phyloP scores from a whole-genome alignment of 192 early-diverging fungal species.

The Umbelopsis vinacea region DNA sequence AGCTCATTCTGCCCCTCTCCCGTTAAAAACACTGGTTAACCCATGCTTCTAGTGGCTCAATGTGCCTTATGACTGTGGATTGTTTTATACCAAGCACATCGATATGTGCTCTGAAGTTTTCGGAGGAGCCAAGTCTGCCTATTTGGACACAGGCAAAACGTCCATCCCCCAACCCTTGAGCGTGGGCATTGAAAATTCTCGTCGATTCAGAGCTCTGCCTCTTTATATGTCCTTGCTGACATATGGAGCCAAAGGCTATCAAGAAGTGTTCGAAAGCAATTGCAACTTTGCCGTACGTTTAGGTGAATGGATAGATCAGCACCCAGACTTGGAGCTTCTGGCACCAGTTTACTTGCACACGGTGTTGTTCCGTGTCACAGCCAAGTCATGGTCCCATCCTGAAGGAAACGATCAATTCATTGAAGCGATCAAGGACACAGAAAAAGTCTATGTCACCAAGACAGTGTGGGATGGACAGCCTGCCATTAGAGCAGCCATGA shows the following conservation, averaged over 20 bases:
- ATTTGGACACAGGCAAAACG: slow-evolving; percentile 28
- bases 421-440: slow-evolving; percentile 45
- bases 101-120: slow-evolving; percentile 35
- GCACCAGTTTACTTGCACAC: background rate
- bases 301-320: slow-evolving; percentile 50
- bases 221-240: slow-evolving; percentile 55
- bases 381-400: background rate
- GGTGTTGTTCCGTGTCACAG: slow-evolving; percentile 31
- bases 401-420: slow-evolving; percentile 41
- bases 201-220: slow-evolving; percentile 61
- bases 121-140: slow-evolving; percentile 45
- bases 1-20: too few relatives aligned
- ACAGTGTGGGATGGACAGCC: slow-evolving; percentile 49
- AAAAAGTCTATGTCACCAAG: slow-evolving; percentile 53
- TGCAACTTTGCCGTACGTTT: slow-evolving; percentile 49
- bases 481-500: slow-evolving; percentile 54
- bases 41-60: slow-evolving; percentile 50
- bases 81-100: slow-evolving; percentile 47
- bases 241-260: slow-evolving; percentile 57
- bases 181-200: slow-evolving; percentile 63
- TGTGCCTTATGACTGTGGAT: slow-evolving; percentile 65
- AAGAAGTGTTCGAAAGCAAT: slow-evolving; percentile 50
- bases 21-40: background rate
- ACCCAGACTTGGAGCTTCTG: background rate
- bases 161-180: slow-evolving; percentile 48